phyloP scores from a whole-genome alignment of 2,329 filamentous ascomycete genomes.

The Aspergillus bombycis region DNA sequence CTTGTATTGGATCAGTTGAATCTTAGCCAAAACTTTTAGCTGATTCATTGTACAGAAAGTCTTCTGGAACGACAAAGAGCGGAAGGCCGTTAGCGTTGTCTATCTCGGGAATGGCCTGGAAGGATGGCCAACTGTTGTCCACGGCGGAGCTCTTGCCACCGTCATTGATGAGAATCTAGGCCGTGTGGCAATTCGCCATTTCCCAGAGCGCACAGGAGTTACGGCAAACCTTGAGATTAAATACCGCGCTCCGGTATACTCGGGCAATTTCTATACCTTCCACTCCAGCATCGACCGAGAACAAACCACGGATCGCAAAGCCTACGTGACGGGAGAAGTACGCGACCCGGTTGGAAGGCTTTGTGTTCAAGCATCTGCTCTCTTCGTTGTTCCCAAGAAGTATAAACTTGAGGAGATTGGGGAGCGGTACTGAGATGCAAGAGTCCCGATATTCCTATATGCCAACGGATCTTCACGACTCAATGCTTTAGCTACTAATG shows the following conservation, averaged over 20 bases:
- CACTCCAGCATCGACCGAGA: slow-evolving; percentile 47
- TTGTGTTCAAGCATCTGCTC: slow-evolving; percentile 60
- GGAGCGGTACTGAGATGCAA: slow-evolving; percentile 41
- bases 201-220: slow-evolving; percentile 56
- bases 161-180: slow-evolving; percentile 70
- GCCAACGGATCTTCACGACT: not conserved
- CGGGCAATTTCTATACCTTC: slow-evolving; percentile 67
- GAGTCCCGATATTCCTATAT: not conserved
- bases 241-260: slow-evolving; percentile 64
- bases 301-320: slow-evolving; percentile 43
- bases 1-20: slow-evolving; percentile 6
- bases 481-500: not conserved
- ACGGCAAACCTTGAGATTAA: slow-evolving; percentile 62
- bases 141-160: slow-evolving; percentile 72
- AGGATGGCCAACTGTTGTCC: slow-evolving; percentile 73
- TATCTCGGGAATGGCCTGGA: slow-evolving; percentile 67
- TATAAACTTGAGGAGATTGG: slow-evolving; percentile 46
- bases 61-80: slow-evolving; percentile 64
- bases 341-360: slow-evolving; percentile 53
- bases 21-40: slow-evolving; percentile 17
- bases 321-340: slow-evolving; percentile 39
- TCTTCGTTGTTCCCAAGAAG: slow-evolving; percentile 63
- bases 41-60: slow-evolving; percentile 54
- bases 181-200: slow-evolving; percentile 58
- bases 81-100: slow-evolving; percentile 65